Percentiles rank a stretch among this genome's conserved stretches.
phyloP scores from a whole-genome alignment of 169 alveolate genomes.

The Eimeria praecox region DNA sequence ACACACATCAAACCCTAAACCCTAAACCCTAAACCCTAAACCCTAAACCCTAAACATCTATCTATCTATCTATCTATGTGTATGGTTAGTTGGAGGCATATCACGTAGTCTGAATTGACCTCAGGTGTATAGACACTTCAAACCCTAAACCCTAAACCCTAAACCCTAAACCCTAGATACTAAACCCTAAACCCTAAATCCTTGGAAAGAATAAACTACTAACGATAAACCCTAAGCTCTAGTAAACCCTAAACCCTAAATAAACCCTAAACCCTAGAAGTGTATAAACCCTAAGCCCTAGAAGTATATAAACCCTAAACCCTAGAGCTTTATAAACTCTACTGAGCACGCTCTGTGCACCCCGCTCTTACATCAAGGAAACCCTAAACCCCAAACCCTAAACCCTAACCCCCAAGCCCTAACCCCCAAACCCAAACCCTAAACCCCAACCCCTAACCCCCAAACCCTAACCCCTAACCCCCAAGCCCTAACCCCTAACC shows the following conservation, averaged over 20 bases:
- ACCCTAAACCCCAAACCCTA: not conserved
- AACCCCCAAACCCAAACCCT: not conserved
- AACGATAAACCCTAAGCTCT: too few relatives aligned
- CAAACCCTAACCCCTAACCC: slow-evolving; percentile 50
- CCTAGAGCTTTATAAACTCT: too few relatives aligned
- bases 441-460: not conserved
- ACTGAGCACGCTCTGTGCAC: too few relatives aligned
- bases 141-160: too few relatives aligned
- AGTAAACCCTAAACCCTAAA: not conserved
- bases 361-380: too few relatives aligned
- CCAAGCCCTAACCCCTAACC: not conserved
- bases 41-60: slow-evolving; percentile 84
- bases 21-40: not conserved
- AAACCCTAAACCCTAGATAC: too few relatives aligned
- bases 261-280: too few relatives aligned
- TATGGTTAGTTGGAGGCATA: slow-evolving; percentile 99
- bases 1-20: not conserved
- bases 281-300: too few relatives aligned
- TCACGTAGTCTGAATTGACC: slow-evolving; percentile 95
- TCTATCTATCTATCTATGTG: slow-evolving; percentile 97
- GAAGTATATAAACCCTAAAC: too few relatives aligned
- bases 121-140: slow-evolving; percentile 7
- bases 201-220: too few relatives aligned
- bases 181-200: not conserved
- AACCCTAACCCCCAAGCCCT: not conserved